Evolutionary conservation across 2,329 filamentous ascomycete species (phyloP), one percentile per base, ranked within the genome.

Genomic region (Nothophaeocryptopus gaeumannii): DNA sequence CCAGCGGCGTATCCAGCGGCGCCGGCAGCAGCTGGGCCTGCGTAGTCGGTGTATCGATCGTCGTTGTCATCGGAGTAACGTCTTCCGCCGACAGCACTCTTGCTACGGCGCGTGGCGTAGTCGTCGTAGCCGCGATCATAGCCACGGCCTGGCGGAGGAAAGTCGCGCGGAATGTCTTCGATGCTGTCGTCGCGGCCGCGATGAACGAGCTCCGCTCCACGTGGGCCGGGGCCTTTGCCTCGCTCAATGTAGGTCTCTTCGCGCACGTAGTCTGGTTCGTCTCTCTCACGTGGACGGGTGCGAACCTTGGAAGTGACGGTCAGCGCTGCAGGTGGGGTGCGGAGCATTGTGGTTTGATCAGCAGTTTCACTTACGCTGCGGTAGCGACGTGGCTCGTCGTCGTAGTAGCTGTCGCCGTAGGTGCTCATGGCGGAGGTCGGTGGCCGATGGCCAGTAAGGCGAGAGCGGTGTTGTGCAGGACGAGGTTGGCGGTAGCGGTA

Each of bases 131-230:
- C 60, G 42, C 61, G 56, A 40, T 53, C 51, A 33, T 46, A 52
- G 39, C 61, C 61, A 36, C 61, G 58, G 29, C 58, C 58, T 5
- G 84, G 85, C 5, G 89, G 88, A 30, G 88, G 88, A 63, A 95
- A 95, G 60, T 95, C 88, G 59, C 89, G 84, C 57, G 83, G 82
- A 53, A 95, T 83, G 71, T 95, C 88, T 72, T 96, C 91, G 65
- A 95, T 84, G 68, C 85, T 90, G 63, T 89, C 85, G 66, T 91
- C 85, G 57, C 86, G 84, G 42, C 74, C 70, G 50, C 75, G 74
- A 64, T 73, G 76, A 63, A 76, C 74, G 45, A 78, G 70, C 55
- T 77, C 75, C 9, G 50, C 54, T 32, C 51, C 51, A 46, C 72
- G 70, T 31, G 71, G 70, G 34, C 69, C 66, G 11, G 68, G 65